Base-by-base conservation (phyloP, 1,284 basidiomycete genomes). In the Ustilago hordei region DNA sequence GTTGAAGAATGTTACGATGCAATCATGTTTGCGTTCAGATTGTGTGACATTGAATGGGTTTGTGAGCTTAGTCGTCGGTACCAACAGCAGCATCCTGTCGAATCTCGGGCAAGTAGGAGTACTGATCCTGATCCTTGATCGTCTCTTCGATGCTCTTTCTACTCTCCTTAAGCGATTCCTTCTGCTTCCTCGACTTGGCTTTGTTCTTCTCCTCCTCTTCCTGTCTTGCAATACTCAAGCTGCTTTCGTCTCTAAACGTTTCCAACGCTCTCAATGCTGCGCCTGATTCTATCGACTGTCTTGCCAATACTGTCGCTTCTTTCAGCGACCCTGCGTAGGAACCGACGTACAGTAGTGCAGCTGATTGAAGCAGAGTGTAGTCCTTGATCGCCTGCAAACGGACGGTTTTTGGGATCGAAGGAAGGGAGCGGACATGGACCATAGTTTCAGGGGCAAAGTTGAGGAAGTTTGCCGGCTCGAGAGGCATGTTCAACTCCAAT, bases 291-390 rank as follows among this genome's bases (percentile, higher is more conserved):
- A 83, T 79, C 34, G 64, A 58, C 4, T 54, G 23, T 12, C 67
- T 55, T 17, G 82, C 80, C 11, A 82, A 39, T 4, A 34, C 23
- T 4, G 68, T 60, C 1, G 69, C 71, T 0, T 59, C 58, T 4
- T 59, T 19, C 5, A 82, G 54, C 1, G 68, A 55, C 9, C 19
- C 0, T 8, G 69, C 82, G 41, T 76, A 73, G 8, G 73, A 74
- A 9, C 79, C 84, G 15, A 86, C 80, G 60, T 81, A 83, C 17
- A 86, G 74, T 28, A 84, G 63, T 7, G 84, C 84, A 6, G 84
- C 73, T 15, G 83, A 62, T 53, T 86, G 84, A 8, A 86, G 56
- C 0, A 86, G 60, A 15, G 83, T 85, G 63, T 85, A 86, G 60
- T 83, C 81, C 39, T 60, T 72, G 47, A 86, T 28, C 3, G 84